Conservation (phyloP, 2,329 filamentous ascomycete genomes). For the Allantophomopsis cytisporea region DNA sequence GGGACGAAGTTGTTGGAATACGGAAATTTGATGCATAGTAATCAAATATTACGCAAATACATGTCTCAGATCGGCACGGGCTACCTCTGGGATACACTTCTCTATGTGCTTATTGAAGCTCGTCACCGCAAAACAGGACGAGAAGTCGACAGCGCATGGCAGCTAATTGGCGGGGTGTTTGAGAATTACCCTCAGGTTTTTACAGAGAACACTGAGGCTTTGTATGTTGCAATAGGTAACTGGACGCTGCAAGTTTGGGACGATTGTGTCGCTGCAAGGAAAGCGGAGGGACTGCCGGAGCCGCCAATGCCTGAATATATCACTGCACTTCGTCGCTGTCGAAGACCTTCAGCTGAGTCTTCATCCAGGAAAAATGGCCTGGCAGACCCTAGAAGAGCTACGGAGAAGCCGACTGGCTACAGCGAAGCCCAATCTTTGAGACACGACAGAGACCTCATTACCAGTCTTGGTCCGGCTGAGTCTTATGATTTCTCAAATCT, state of each 20-base stretch:
- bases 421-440: neutral
- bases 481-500: slow-evolving; percentile 10
- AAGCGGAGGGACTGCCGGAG: no score
- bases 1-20: slow-evolving; percentile 22
- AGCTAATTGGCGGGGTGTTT: slow-evolving; percentile 14
- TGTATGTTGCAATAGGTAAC: slow-evolving; percentile 10
- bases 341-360: slow-evolving; percentile 2
- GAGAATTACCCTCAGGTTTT: slow-evolving; percentile 15
- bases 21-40: slow-evolving; percentile 17
- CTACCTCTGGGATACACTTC: slow-evolving; percentile 20
- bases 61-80: slow-evolving; percentile 20
- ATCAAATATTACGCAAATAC: slow-evolving; percentile 15
- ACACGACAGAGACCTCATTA: slow-evolving; percentile 1
- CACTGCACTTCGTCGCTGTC: slow-evolving; percentile 10
- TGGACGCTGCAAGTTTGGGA: slow-evolving; percentile 12
- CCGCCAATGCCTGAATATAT: slow-evolving; percentile 2
- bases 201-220: slow-evolving; percentile 11
- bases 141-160: slow-evolving; percentile 17
- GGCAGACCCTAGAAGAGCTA: neutral
- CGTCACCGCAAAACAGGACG: slow-evolving; percentile 14
- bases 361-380: slow-evolving; percentile 1
- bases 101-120: slow-evolving; percentile 21
- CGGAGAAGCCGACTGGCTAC: neutral
- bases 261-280: neutral
- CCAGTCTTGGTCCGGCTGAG: slow-evolving; percentile 4